These are phyloP conservation scores for Parachaetomium inaequale DNA, from an alignment of 495 filamentous ascomycete genomes.

Conservation along the genomic window DNA sequence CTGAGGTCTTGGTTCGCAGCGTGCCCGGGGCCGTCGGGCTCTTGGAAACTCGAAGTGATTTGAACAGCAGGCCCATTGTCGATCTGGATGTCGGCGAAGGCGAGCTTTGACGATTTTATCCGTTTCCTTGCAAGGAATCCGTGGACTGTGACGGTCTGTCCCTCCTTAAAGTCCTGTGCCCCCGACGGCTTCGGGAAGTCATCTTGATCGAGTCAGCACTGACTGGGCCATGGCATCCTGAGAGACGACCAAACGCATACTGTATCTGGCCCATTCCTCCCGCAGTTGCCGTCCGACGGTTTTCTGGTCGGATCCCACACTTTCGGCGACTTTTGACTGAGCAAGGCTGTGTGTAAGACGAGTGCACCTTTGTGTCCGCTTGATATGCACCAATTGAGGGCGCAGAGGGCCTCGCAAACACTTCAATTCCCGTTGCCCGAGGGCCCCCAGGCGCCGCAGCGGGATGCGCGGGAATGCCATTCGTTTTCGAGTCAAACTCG, in stretches of 20 bases:
- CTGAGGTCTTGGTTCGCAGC: slow-evolving; percentile 30
- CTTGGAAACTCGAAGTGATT: slow-evolving; percentile 33
- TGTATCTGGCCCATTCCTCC: slow-evolving; percentile 31
- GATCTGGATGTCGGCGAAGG: slow-evolving; percentile 61
- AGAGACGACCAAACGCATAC: slow-evolving; percentile 17
- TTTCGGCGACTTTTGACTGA: not conserved
- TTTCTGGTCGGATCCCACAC: not conserved
- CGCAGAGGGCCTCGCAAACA: not conserved
- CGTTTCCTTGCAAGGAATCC: slow-evolving; percentile 66
- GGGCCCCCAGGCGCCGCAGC: slow-evolving; percentile 25
- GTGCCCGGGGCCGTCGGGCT: slow-evolving; percentile 24
- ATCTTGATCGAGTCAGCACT: slow-evolving; percentile 37
- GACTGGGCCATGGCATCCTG: not conserved
- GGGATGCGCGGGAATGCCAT: slow-evolving; percentile 28
- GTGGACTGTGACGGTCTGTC: slow-evolving; percentile 57
- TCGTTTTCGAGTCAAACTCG: not conserved
- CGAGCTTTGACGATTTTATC: slow-evolving; percentile 61
- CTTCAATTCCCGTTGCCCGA: slow-evolving; percentile 5
- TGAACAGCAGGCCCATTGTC: slow-evolving; percentile 32
- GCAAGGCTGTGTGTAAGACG: slow-evolving; percentile 18
- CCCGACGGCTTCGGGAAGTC: slow-evolving; percentile 50
- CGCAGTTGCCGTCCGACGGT: slow-evolving; percentile 21
- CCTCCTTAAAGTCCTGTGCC: slow-evolving; percentile 34
- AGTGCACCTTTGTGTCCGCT: slow-evolving; percentile 6
- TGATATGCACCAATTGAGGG: slow-evolving; percentile 2